Evolutionary conservation across 768 basidiomycete genomes (phyloP).

Genomic region (Auricularia sp.): DNA sequence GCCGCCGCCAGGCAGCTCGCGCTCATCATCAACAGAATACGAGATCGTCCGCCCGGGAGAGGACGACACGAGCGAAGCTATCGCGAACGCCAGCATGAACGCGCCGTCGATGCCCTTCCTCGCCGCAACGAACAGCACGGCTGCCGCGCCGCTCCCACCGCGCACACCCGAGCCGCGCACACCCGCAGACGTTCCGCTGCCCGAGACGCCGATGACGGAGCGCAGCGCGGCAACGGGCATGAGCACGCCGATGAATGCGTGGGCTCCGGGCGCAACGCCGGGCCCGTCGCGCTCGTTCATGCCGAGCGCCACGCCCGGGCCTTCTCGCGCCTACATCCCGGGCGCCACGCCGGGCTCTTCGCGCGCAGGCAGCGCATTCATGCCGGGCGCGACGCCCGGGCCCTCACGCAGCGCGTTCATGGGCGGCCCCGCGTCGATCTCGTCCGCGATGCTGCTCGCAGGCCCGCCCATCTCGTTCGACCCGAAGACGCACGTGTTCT

Average conservation of each 20-base stretch:
- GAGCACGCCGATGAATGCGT: no score
- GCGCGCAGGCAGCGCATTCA: no score
- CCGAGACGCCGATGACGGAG: background rate
- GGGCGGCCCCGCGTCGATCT: background rate
- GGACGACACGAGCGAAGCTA: background rate
- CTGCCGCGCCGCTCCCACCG: background rate
- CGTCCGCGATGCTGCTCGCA: conserved; percentile 11
- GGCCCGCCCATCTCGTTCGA: conserved; percentile 18
- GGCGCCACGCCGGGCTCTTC: no score
- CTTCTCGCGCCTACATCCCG: no score
- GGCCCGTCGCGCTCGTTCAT: no score
- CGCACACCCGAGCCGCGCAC: background rate
- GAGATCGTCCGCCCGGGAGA: no score
- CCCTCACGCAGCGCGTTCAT: no score
- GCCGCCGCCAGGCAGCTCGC: background rate
- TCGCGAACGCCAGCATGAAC: background rate
- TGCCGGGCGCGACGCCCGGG: no score
- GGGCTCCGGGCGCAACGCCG: no score
- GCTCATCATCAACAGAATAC: no score
- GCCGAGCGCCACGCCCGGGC: no score
- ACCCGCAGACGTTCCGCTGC: background rate
- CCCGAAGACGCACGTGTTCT: conserved; percentile 25
- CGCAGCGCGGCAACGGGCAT: background rate
- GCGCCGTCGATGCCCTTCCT: background rate
- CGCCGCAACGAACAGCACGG: background rate